phyloP scores from a whole-genome alignment of 1,139 yeast genomes.

The Taiozyma sp. region DNA sequence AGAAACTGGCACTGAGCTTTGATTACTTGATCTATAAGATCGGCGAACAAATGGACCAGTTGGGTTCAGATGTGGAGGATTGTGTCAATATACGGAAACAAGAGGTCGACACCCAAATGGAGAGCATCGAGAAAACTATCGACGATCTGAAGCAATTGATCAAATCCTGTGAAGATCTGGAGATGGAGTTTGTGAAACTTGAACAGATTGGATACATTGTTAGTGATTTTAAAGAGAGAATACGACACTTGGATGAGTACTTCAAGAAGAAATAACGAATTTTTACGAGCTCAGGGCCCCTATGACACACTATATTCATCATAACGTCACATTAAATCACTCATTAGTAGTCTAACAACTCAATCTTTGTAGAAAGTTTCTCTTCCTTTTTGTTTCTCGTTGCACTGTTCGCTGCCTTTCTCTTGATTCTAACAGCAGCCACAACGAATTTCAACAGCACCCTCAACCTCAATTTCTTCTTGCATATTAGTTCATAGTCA shows the following conservation, averaged over 20 bases:
- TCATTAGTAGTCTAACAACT: constrained; percentile 6
- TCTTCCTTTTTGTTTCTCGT: constrained; percentile 16
- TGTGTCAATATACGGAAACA: constrained; percentile 29
- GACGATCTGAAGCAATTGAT: constrained; percentile 38
- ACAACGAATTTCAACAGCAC: constrained; percentile 48
- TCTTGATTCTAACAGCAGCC: constrained; percentile 49
- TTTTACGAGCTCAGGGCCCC: background rate
- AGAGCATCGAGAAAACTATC: constrained; percentile 40
- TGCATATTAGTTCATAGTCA: constrained; percentile 31
- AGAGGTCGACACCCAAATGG: constrained; percentile 29
- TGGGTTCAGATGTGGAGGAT: constrained; percentile 34
- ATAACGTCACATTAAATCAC: background rate
- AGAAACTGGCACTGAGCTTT: constrained; percentile 51
- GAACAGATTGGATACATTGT: constrained; percentile 57
- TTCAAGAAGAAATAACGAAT: constrained; percentile 3
- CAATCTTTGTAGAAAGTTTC: constrained; percentile 7
- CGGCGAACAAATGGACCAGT: constrained; percentile 42
- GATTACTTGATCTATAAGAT: constrained; percentile 63
- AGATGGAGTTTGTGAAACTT: constrained; percentile 59
- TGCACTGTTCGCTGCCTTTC: constrained; percentile 19
- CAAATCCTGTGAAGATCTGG: constrained; percentile 49
- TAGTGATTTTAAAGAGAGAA: constrained; percentile 34
- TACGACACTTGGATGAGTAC: constrained; percentile 19
- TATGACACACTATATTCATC: background rate
- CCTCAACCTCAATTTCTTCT: constrained; percentile 31